Base-by-base conservation (phyloP, 2,329 filamentous ascomycete species). In the Diaporthe aspalathi region DNA sequence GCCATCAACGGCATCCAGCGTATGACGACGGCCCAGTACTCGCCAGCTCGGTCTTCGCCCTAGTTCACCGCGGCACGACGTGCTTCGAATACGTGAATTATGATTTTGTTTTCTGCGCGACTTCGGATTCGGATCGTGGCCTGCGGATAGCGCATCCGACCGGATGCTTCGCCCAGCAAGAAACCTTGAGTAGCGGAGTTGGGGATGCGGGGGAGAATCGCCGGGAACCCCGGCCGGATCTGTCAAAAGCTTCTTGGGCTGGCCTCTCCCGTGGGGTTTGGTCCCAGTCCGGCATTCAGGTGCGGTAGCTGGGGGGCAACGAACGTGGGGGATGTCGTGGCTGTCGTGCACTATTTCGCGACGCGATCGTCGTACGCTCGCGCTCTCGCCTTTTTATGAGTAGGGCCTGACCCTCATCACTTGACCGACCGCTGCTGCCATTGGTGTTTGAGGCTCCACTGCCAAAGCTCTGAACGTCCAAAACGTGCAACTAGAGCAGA, bases 81-180 rank as follows among this genome's bases (percentile, higher is more conserved):
- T 29, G 38, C 38, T 45, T 62, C 27, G 40, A 12, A 27, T 22
- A 3, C 40, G 5, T 27, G 17, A 62, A 17, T 8, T 7, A 5
- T 5, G 5, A n/a, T 38, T 20, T 17, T 47, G 27, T 2, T 29
- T 6, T n/a, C 40, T 35, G 40, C 22, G 11, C 35, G 40, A 49
- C 60, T 20, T 47, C 60, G 45, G 60, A n/a, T 49, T 63, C 60
- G 60, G 60, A 63, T 63, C 27, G 43, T 63, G 60, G 43, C 60
- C 60, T 27, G 43, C 60, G 60, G 60, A 16, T 63, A n/a, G 24
- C 14, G 60, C 60, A 63, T 35, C 60, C 60, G 57, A 63, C 43
- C 60, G 43, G 60, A 65, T 38, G 29, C n/a, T 24, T 50, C n/a
- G 43, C 60, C 7, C 17, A 22, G 38, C 27, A 17, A 40, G 38